Evolutionary conservation across 106 monocot species (phyloP).

Genomic region (Amphibolis antarctica): DNA sequence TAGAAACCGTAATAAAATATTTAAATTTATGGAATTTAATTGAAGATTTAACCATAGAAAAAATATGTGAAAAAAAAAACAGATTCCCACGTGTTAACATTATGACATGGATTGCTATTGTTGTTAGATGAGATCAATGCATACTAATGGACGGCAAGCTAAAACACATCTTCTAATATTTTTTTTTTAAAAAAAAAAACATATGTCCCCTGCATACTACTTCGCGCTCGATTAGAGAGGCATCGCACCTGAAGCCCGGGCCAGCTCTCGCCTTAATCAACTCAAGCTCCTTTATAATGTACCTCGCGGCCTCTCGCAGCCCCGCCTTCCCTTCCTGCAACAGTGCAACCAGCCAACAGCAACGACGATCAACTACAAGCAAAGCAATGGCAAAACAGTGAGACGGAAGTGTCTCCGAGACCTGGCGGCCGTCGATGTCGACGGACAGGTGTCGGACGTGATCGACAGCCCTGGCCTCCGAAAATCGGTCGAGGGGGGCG

Average conservation of each 20-base stretch:
- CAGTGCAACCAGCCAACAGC: neutral
- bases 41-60: too few relatives aligned
- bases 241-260: slow-evolving; percentile 40
- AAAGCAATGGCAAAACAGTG: neutral
- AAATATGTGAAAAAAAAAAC: too few relatives aligned
- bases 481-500: slow-evolving; percentile 59
- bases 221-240: neutral
- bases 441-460: slow-evolving; percentile 78
- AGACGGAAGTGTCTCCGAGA: neutral
- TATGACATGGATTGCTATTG: too few relatives aligned
- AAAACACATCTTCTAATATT: too few relatives aligned
- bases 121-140: too few relatives aligned
- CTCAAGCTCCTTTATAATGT: slow-evolving; percentile 63
- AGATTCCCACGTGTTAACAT: too few relatives aligned
- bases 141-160: too few relatives aligned
- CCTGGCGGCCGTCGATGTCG: slow-evolving; percentile 82
- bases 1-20: too few relatives aligned
- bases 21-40: too few relatives aligned
- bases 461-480: slow-evolving; percentile 71
- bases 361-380: neutral
- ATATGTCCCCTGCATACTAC: neutral
- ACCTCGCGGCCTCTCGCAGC: slow-evolving; percentile 71
- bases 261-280: slow-evolving; percentile 51
- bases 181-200: neutral
- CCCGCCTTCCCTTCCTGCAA: slow-evolving; percentile 71